Conservation (phyloP, 352 stramenopile genomes). For the Phytophthora sansomeana region DNA sequence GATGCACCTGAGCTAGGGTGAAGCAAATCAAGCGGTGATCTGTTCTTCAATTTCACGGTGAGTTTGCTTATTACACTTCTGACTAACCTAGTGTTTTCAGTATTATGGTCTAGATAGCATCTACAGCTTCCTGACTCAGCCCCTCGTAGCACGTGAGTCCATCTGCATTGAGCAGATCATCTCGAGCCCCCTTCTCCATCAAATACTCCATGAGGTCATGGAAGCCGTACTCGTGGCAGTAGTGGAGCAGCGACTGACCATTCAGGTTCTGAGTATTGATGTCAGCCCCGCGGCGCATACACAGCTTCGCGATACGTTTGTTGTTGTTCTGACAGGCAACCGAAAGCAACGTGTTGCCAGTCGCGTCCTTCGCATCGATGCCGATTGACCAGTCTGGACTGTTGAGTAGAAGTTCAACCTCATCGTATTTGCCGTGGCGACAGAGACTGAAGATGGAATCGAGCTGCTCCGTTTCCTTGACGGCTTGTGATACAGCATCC, state of each 20-base stretch:
- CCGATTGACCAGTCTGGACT: slow-evolving; percentile 90
- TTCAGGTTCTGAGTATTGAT: slow-evolving; percentile 95
- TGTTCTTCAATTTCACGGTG: slow-evolving; percentile 6
- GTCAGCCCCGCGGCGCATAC: slow-evolving; percentile 91
- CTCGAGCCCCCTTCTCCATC: slow-evolving; percentile 94
- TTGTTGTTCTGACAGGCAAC: slow-evolving; percentile 97
- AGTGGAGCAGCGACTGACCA: slow-evolving; percentile 94
- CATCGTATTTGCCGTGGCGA: slow-evolving; percentile 91
- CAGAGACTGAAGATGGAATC: slow-evolving; percentile 91
- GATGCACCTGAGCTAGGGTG: not conserved
- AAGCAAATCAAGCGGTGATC: not conserved
- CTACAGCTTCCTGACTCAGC: slow-evolving; percentile 86
- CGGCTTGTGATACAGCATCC: slow-evolving; percentile 80
- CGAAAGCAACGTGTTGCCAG: slow-evolving; percentile 94
- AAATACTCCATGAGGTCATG: slow-evolving; percentile 95
- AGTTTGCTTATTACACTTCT: slow-evolving; percentile 1
- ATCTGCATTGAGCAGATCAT: slow-evolving; percentile 93
- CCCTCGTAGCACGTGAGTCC: slow-evolving; percentile 96
- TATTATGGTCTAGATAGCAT: slow-evolving; percentile 55
- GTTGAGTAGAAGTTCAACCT: slow-evolving; percentile 87
- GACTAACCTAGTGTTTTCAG: slow-evolving; percentile 15
- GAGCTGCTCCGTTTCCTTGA: slow-evolving; percentile 90
- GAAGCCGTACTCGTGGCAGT: slow-evolving; percentile 95
- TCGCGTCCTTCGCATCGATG: slow-evolving; percentile 93
- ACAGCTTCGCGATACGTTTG: slow-evolving; percentile 96